Evolutionary conservation across 352 stramenopile species (phyloP).

Genomic region (Pythium coloratum): DNA sequence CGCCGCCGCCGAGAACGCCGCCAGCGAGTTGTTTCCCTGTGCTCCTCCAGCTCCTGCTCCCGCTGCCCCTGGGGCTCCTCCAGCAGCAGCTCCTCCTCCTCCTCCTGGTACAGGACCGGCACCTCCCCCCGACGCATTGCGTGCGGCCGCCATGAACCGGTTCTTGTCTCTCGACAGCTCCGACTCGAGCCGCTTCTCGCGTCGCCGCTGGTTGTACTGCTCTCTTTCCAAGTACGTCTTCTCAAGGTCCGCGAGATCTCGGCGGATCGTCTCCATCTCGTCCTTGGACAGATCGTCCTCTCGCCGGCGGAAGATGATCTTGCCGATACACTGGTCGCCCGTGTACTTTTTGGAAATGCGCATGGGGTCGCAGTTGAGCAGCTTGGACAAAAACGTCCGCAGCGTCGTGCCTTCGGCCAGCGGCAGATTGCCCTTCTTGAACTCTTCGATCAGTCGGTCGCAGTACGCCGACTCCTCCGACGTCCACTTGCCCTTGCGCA

Average conservation of each 20-base stretch:
- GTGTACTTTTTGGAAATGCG: constrained; percentile 99
- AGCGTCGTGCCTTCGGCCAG: constrained; percentile 97
- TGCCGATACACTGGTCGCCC: constrained; percentile 97
- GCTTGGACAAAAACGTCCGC: constrained; percentile 96
- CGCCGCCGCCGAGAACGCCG: constrained; percentile 19
- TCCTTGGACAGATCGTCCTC: constrained; percentile 80
- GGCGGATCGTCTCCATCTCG: constrained; percentile 75
- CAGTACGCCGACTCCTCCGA: constrained; percentile 97
- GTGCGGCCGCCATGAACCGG: constrained; percentile 38
- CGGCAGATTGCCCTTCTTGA: constrained; percentile 96
- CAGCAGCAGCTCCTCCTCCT: background rate
- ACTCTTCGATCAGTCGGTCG: constrained; percentile 96
- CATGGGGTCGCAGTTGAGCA: constrained; percentile 99
- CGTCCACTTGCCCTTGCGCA: constrained; percentile 97
- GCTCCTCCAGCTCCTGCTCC: no score
- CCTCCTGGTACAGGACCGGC: background rate
- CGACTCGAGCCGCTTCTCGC: constrained; percentile 83
- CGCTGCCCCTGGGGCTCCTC: background rate
- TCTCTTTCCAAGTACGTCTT: constrained; percentile 95
- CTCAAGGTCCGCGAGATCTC: constrained; percentile 90
- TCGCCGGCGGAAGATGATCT: constrained; percentile 70
- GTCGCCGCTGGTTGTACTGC: constrained; percentile 92
- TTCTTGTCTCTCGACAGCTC: constrained; percentile 78
- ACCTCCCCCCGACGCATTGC: background rate
- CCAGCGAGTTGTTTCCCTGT: constrained; percentile 8